These are phyloP conservation scores for Candida arabinofermentans DNA, from an alignment of 805 yeast genomes.

Conservation along the genomic window DNA sequence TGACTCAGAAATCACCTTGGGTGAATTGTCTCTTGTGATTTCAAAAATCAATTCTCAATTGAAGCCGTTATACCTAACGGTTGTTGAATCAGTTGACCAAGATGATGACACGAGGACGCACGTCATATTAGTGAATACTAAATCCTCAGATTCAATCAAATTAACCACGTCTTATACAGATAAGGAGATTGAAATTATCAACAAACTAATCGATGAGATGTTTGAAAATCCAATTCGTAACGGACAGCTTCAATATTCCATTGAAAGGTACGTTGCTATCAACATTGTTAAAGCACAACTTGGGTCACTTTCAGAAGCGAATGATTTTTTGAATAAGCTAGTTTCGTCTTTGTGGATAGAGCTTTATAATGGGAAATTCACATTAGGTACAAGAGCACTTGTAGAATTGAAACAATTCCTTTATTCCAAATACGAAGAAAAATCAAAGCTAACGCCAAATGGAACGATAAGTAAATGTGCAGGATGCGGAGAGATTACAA, in stretches of 20 bases:
- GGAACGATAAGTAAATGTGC: conserved; percentile 43
- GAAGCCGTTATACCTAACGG: conserved; percentile 37
- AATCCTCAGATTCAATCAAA: conserved; percentile 35
- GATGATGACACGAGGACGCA: conserved; percentile 27
- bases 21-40: conserved; percentile 10
- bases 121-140: conserved; percentile 33
- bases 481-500: conserved; percentile 51
- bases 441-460: conserved; percentile 19
- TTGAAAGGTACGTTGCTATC: conserved; percentile 35
- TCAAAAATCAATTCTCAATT: conserved; percentile 27
- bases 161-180: conserved; percentile 33
- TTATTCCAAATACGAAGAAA: conserved; percentile 38
- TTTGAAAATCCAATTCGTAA: conserved; percentile 28
- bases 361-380: conserved; percentile 31
- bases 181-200: conserved; percentile 43
- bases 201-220: conserved; percentile 38
- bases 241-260: conserved; percentile 28
- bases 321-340: conserved; percentile 35
- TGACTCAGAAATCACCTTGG: neutral
- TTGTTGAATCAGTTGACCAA: conserved; percentile 30
- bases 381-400: conserved; percentile 37
- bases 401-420: conserved; percentile 46
- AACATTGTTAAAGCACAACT: conserved; percentile 22
- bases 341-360: conserved; percentile 54
- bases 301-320: conserved; percentile 31